These are phyloP conservation scores for Nicotiana undulata DNA, from an alignment of 257 asterid genomes.

Conservation along the genomic window DNA sequence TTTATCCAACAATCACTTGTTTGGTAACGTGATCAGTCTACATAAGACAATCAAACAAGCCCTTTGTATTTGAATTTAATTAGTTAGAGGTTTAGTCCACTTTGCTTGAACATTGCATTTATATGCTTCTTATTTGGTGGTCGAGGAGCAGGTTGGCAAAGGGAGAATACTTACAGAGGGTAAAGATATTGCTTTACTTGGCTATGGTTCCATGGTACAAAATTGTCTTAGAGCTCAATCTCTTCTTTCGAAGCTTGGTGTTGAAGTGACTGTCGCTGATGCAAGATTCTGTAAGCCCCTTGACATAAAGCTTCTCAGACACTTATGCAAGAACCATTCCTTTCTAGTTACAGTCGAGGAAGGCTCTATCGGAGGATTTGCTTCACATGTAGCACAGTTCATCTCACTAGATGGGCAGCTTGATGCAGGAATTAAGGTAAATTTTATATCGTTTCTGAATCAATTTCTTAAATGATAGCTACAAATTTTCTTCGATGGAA, in stretches of 20 bases:
- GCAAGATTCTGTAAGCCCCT: conserved; percentile 97
- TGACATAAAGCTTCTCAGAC: conserved; percentile 53
- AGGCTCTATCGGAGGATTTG: conserved; percentile 83
- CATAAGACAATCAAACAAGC: not conserved
- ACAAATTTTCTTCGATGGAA: not conserved
- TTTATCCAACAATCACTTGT: not conserved
- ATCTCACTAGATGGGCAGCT: conserved; percentile 72
- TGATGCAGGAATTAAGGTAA: conserved; percentile 76
- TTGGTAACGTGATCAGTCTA: not conserved
- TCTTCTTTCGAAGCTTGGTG: conserved; percentile 57
- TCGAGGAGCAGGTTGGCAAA: conserved; percentile 53
- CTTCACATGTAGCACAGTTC: conserved; percentile 81
- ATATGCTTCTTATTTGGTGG: not conserved
- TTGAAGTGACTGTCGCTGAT: conserved; percentile 78
- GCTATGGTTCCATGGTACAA: conserved; percentile 83
- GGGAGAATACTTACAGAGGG: conserved; percentile 68
- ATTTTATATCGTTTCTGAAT: not conserved
- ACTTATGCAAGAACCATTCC: conserved; percentile 51
- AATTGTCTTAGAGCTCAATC: conserved; percentile 78
- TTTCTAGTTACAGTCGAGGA: conserved; percentile 77
- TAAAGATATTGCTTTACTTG: conserved; percentile 65
- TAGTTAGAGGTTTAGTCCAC: not conserved
- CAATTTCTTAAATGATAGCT: not conserved
- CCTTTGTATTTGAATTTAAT: not conserved
- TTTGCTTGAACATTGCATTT: not conserved